These are phyloP conservation scores for Penicillium aurantiogriseum DNA, from an alignment of 2,329 filamentous ascomycete species.

Conservation along the genomic window DNA sequence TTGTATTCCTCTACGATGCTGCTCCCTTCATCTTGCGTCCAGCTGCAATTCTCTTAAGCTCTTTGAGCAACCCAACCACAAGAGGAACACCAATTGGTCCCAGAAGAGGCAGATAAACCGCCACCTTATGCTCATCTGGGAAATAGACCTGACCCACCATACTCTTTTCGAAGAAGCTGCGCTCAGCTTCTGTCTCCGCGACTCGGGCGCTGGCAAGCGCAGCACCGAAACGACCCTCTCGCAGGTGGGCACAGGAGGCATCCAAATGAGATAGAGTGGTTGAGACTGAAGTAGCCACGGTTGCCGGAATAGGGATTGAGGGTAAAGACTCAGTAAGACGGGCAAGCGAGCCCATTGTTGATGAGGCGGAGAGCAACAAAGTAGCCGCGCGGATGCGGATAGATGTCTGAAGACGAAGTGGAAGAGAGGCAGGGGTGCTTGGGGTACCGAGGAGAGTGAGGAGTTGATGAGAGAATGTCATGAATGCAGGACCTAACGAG, in stretches of 20 bases:
- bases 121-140: slow-evolving; percentile 96
- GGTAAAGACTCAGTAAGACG: slow-evolving; percentile 79
- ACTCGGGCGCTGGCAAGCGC: slow-evolving; percentile 78
- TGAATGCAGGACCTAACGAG: slow-evolving; percentile 73
- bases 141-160: slow-evolving; percentile 99
- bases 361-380: slow-evolving; percentile 83
- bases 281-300: slow-evolving; percentile 80
- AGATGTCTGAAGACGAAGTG: slow-evolving; percentile 79
- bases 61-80: slow-evolving; percentile 77
- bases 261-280: slow-evolving; percentile 76
- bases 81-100: slow-evolving; percentile 89
- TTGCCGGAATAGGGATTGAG: slow-evolving; percentile 85
- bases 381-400: slow-evolving; percentile 82
- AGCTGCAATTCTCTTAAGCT: slow-evolving; percentile 60
- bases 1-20: slow-evolving; percentile 2
- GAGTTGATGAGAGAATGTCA: slow-evolving; percentile 88
- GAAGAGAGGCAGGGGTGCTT: slow-evolving; percentile 71
- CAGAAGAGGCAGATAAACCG: slow-evolving; percentile 87
- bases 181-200: slow-evolving; percentile 84
- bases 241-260: slow-evolving; percentile 70
- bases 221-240: slow-evolving; percentile 57
- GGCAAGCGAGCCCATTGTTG: slow-evolving; percentile 88
- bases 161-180: slow-evolving; percentile 96
- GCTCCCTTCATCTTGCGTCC: slow-evolving; percentile 31
- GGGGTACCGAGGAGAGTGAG: slow-evolving; percentile 84